These are phyloP conservation scores for Cladophialophora exuberans DNA, from an alignment of 2,329 filamentous ascomycete genomes.

Conservation along the genomic window DNA sequence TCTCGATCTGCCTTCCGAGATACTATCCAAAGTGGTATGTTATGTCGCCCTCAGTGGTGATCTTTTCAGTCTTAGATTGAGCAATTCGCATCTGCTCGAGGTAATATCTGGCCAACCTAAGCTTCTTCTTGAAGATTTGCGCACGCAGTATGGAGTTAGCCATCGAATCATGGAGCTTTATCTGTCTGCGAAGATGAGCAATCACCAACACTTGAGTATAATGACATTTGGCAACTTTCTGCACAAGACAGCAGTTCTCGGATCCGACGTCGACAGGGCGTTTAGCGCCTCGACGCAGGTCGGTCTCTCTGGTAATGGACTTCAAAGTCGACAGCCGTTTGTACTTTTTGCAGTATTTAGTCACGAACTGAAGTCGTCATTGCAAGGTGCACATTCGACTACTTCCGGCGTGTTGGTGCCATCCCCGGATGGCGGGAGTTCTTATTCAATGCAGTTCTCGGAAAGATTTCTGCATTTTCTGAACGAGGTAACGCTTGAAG, in stretches of 20 bases:
- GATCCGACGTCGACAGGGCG: conserved; percentile 2
- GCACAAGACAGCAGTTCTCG: conserved; percentile 10
- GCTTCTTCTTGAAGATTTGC: conserved; percentile 8
- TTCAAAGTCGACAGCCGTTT: conserved; percentile 5
- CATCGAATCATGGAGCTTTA: conserved; percentile 8
- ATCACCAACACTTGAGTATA: no score
- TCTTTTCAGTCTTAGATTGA: conserved; percentile 8
- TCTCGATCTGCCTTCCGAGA: conserved; percentile 16
- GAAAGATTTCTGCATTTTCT: conserved; percentile 14
- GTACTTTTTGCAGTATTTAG: conserved; percentile 20
- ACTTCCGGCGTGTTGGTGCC: conserved; percentile 10
- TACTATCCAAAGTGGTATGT: conserved; percentile 15
- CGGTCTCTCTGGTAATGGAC: not conserved
- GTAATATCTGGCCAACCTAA: not conserved
- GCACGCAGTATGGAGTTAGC: conserved; percentile 4
- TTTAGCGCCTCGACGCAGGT: not conserved
- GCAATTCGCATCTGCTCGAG: conserved; percentile 4
- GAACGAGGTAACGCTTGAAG: conserved; percentile 10
- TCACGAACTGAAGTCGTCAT: conserved; percentile 14
- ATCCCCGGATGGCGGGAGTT: not conserved
- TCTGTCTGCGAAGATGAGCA: not conserved
- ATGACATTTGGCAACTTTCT: conserved; percentile 15
- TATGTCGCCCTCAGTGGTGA: conserved; percentile 19
- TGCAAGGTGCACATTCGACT: not conserved
- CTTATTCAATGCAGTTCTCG: conserved; percentile 7